Base-by-base conservation (phyloP, 108 stramenopile genomes). In the Skeletonema marinoi region DNA sequence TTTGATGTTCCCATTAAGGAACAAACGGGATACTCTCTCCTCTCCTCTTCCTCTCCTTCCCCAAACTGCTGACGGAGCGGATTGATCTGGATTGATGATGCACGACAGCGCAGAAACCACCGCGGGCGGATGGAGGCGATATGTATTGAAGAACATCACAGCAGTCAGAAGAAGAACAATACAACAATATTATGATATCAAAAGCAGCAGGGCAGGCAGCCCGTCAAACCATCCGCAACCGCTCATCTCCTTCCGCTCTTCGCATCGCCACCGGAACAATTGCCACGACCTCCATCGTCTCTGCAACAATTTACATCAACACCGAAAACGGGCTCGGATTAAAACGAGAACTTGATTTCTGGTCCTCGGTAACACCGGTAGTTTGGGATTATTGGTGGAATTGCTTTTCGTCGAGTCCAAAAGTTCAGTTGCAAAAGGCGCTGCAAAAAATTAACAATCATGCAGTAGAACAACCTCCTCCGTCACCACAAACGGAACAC, bases 351-450 rank as follows among this genome's bases (percentile, higher is more conserved):
- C 7, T 85, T 2, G 60, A 67, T 1, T 93, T 93, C 68, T 93
- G 93, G 93, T 65, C 60, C 17, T 56, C 60, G 6, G 73, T 91
- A 0, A 60, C 76, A 41, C 93, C 93, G 19, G 73, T 93, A 12
- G 83, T 93, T 6, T 80, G 65, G 4, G 89, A 90, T 70, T 93
- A 91, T 60, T 90, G 83, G 74, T 88, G 85, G 81, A 80, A 90
- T 60, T 48, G 38, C 6, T 65, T 72, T 8, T 65, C 70, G 42
- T 72, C 73, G 10, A 88, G 87, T 82, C 90, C 89, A 3, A 77
- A 73, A n/a, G 90, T 90, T 32, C 68, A 72, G 46, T 89, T 81
- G 35, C 83, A 84, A 29, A 62, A 74, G 29, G 48, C 63, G 3
- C 72, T 48, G 13, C 46, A 65, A 19, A 66, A 70, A 63, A 36